Base-by-base conservation (phyloP, 495 filamentous ascomycete genomes). In the Extremus antarcticus region DNA sequence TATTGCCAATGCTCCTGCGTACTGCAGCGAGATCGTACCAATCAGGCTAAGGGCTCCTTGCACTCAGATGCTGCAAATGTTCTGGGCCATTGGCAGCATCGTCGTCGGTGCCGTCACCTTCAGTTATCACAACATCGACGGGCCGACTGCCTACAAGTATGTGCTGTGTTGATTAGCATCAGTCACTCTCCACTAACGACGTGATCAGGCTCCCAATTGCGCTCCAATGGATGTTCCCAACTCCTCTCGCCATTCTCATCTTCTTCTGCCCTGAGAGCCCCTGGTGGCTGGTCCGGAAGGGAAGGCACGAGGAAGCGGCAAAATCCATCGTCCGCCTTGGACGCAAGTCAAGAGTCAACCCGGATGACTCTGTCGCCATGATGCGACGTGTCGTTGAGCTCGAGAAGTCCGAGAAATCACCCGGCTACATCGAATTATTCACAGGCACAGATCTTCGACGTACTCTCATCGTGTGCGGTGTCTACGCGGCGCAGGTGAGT, bases 161-260 rank as follows among this genome's bases (percentile, higher is more conserved):
- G 63, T 64, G 21, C 48, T 11, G 47, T 1, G 53, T 3, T 50
- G 46, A n/a, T n/a, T n/a, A n/a, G n/a, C 73, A 80, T 11, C 41
- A 70, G 1, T 75, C 80, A 1, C 85, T 85, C 50, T 46, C 41
- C 29, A 43, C 29, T 55, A n/a, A 55, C 45, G 24, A 9, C 46
- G 13, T 9, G 25, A 20, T 20, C 29, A 63, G 64, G 43, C 53
- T 65, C 43, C 63, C 63, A 8, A 63, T 65, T 45, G 63, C 57
- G 4, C 54, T 65, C 24, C 87, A 92, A 68, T 92, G 87, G 87
- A 85, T 92, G 77, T 92, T 86, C 85, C 86, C 87, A 0, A 63
- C 85, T 3, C 86, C 86, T 2, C 73, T 92, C 4, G 78, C 85
- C 52, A 73, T 88, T 55, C 85, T 82, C 22, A 82, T 88, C 54